Percentiles rank a stretch among this genome's conserved stretches.
These are phyloP conservation scores for Kuraishia hungarica DNA, from an alignment of 805 yeast species.

Conservation along the genomic window DNA sequence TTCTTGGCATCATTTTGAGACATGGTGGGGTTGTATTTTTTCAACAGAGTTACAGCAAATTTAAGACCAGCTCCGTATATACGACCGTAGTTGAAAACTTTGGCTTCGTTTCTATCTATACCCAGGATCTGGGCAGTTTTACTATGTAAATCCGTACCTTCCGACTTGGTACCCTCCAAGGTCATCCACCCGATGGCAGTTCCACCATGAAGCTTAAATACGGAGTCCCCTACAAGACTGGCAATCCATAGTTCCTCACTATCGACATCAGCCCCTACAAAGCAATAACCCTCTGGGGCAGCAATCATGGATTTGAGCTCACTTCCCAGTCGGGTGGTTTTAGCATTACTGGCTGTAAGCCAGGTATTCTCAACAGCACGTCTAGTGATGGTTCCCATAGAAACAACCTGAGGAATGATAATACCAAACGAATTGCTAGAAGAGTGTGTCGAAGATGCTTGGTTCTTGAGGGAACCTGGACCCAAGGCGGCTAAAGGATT, in stretches of 20 bases:
- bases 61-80: slow-evolving; percentile 96
- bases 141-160: slow-evolving; percentile 92
- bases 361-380: slow-evolving; percentile 96
- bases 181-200: slow-evolving; percentile 99
- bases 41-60: slow-evolving; percentile 77
- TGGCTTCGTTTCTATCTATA: slow-evolving; percentile 86
- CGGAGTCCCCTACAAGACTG: slow-evolving; percentile 86
- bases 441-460: too few species aligned
- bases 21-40: slow-evolving; percentile 70
- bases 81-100: slow-evolving; percentile 92
- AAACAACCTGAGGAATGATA: slow-evolving; percentile 73
- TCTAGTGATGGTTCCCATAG: slow-evolving; percentile 96
- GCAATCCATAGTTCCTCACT: slow-evolving; percentile 99
- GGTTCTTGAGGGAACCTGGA: too few species aligned
- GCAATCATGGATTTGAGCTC: slow-evolving; percentile 80
- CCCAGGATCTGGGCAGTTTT: slow-evolving; percentile 88
- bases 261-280: slow-evolving; percentile 98
- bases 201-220: slow-evolving; percentile 85
- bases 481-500: background rate
- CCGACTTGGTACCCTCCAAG: slow-evolving; percentile 85
- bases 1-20: slow-evolving; percentile 56
- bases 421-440: slow-evolving; percentile 33
- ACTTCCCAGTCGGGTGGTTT: slow-evolving; percentile 77
- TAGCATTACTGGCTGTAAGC: slow-evolving; percentile 96
- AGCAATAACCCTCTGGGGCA: slow-evolving; percentile 84